Conservation (phyloP, 2,329 filamentous ascomycete species). For the Teratosphaeria zuluensis region DNA sequence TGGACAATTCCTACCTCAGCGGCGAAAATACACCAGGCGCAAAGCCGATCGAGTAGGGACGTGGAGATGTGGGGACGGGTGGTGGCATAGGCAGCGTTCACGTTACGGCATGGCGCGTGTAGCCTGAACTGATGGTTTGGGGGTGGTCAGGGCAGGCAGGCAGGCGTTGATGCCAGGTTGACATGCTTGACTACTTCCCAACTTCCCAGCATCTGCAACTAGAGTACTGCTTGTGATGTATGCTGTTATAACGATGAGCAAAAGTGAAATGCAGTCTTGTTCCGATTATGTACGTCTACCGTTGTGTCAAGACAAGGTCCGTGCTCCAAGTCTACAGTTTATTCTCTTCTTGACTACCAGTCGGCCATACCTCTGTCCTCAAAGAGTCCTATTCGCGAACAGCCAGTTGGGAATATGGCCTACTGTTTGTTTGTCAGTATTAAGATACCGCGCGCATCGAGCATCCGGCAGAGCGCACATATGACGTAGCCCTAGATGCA, state of each 20-base stretch:
- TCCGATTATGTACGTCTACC: neutral
- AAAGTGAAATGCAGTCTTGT: conserved; percentile 1
- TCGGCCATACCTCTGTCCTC: neutral
- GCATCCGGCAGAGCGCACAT: neutral
- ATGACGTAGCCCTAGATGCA: neutral
- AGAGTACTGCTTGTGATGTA: conserved; percentile 8
- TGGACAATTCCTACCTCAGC: neutral
- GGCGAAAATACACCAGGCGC: neutral
- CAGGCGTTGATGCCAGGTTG: neutral
- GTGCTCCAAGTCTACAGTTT: neutral
- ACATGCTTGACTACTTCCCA: conserved; percentile 8
- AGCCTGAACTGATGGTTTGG: neutral
- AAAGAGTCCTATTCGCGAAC: too few relatives aligned
- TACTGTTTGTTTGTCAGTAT: too few relatives aligned
- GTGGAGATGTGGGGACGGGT: neutral
- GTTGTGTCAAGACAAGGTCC: neutral
- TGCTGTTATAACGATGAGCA: conserved; percentile 9
- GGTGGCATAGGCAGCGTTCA: neutral
- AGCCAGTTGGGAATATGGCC: too few relatives aligned
- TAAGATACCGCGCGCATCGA: too few relatives aligned
- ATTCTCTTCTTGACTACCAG: neutral
- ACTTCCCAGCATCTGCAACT: conserved; percentile 7
- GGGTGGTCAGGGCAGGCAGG: neutral
- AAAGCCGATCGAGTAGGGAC: neutral
- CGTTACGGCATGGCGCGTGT: neutral